Conservation (phyloP, 1,284 basidiomycete genomes). For the Afroboletus lepidellus region DNA sequence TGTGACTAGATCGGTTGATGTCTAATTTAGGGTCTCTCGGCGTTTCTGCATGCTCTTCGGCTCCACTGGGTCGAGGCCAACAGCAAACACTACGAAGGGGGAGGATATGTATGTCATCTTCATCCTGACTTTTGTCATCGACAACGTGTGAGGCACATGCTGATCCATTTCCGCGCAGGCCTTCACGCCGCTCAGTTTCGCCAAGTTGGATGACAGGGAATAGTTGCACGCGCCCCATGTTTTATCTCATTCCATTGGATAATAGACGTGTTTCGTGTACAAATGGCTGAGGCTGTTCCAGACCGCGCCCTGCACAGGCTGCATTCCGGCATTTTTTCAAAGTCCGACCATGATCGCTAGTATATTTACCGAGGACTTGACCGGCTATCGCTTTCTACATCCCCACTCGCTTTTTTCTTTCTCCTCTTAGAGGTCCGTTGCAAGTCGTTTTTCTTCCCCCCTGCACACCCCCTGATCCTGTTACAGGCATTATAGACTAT, state of each 20-base stretch:
- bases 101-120: conserved; percentile 70
- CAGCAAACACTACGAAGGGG: conserved; percentile 94
- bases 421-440: conserved; percentile 48
- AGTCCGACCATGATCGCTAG: conserved; percentile 26
- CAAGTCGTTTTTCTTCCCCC: not conserved
- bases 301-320: conserved; percentile 1
- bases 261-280: not conserved
- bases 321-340: conserved; percentile 27
- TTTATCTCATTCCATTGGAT: conserved; percentile 3
- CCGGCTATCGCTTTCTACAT: conserved; percentile 11
- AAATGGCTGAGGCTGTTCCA: conserved; percentile 22
- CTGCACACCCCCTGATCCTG: conserved; percentile 8
- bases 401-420: conserved; percentile 35
- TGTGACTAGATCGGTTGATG: conserved; percentile 11
- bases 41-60: conserved; percentile 94
- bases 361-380: conserved; percentile 18
- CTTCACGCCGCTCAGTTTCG: conserved; percentile 68
- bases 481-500: conserved; percentile 49
- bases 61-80: conserved; percentile 98
- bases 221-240: conserved; percentile 12
- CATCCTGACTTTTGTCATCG: conserved; percentile 15
- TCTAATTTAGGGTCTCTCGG: conserved; percentile 74
- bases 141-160: conserved; percentile 28
- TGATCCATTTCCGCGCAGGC: conserved; percentile 44
- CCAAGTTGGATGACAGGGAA: conserved; percentile 42